phyloP scores from a whole-genome alignment of 2,329 filamentous ascomycete genomes.

The Fusarium floridanum region DNA sequence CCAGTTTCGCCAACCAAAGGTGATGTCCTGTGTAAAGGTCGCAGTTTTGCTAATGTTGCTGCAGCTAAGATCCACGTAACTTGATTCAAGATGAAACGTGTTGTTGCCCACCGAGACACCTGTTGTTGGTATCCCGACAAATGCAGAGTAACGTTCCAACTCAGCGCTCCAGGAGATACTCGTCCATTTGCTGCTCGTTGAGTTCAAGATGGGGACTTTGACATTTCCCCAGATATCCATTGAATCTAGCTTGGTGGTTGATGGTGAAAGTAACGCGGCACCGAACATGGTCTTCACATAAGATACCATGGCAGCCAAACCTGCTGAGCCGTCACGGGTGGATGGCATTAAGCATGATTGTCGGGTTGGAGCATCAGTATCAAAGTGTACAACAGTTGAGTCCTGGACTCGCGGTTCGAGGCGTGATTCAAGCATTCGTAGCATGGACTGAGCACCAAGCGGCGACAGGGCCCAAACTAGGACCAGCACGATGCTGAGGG shows the following conservation, averaged over 20 bases:
- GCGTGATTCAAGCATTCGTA: background rate
- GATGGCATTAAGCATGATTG: background rate
- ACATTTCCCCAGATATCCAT: background rate
- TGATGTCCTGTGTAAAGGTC: background rate
- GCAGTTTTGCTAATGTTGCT: background rate
- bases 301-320: background rate
- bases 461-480: background rate
- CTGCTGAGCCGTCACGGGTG: background rate
- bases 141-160: background rate
- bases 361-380: background rate
- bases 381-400: background rate
- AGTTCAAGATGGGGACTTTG: background rate
- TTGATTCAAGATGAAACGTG: background rate
- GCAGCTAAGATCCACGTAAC: background rate
- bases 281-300: background rate
- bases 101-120: background rate
- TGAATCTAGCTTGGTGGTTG: background rate
- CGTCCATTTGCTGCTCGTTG: background rate
- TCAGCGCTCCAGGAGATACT: background rate
- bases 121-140: background rate
- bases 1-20: background rate
- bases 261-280: background rate
- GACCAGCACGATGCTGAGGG: background rate
- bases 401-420: background rate
- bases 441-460: background rate